Base-by-base conservation (phyloP, 2,329 filamentous ascomycete species). In the Cordyceps javanica region DNA sequence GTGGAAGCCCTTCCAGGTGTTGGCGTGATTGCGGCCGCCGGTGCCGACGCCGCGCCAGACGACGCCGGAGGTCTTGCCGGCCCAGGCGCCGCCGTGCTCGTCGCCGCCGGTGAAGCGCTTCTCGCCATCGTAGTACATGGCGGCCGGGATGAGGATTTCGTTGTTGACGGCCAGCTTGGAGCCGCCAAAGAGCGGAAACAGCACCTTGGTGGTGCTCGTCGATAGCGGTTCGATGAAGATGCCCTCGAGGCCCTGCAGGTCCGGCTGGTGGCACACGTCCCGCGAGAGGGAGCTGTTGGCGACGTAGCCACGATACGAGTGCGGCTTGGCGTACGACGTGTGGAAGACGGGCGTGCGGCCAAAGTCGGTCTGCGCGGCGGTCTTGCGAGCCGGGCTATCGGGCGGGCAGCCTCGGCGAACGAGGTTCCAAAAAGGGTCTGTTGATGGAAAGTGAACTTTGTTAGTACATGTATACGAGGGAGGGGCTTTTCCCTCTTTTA, bases 1-100 rank as follows among this genome's bases (percentile, higher is more conserved):
- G 62, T 91, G 88, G 65, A 90, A 91, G 0, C 83, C 81, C 11
- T 76, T 81, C 88, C 88, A 91, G 64, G 85, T 90, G 28, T 78
- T 63, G 68, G 76, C 65, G 62, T 76, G 72, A 62, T 88, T 85
- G 39, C 72, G 71, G 1, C 86, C 86, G 2, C 86, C 86, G 1
- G 85, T 87, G 1, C 84, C 85, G 9, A 87, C 83, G 34, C 86
- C 86, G 32, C 86, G 82, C 86, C 86, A 89, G 51, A 87, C 72
- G 36, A 81, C 76, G 2, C 67, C 69, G 61, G 78, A 70, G 1
- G 67, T 57, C 70, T 89, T 89, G n/a, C 76, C 67, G 6, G 73
- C 67, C 86, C 86, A 88, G 3, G 75, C 65, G 0, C 76, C 67
- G 44, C 83, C 82, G 28, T 79, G 77, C 25, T 79, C 72, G n/a